phyloP scores from a whole-genome alignment of 2,329 filamentous ascomycete species.

The Macrophomina pseudophaseolina region DNA sequence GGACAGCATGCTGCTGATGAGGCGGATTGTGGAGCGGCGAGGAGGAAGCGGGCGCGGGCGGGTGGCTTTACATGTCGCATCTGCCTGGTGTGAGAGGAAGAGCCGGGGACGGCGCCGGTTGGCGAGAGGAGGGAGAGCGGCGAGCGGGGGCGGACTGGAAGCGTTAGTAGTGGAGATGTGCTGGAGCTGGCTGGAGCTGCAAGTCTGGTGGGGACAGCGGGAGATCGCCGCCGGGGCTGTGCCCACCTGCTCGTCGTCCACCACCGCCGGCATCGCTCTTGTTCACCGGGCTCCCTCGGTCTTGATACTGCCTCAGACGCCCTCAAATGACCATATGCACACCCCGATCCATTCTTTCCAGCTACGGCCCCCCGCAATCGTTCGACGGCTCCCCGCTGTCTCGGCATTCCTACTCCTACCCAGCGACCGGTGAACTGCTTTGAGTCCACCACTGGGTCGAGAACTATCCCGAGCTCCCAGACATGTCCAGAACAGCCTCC shows the following conservation, averaged over 20 bases:
- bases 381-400: no score
- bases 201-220: conserved; percentile 13
- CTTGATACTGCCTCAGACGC: no score
- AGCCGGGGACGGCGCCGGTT: conserved; percentile 2
- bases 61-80: conserved; percentile 24
- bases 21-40: neutral
- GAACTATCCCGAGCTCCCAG: no score
- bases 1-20: conserved; percentile 18
- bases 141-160: conserved; percentile 10
- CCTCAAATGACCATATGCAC: no score
- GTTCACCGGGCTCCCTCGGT: neutral
- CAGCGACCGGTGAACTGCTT: no score
- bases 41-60: conserved; percentile 15
- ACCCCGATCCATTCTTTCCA: no score
- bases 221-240: conserved; percentile 17
- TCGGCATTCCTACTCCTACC: no score
- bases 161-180: conserved; percentile 3
- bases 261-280: neutral
- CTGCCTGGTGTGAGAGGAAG: neutral
- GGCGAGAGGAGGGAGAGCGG: neutral
- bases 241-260: neutral
- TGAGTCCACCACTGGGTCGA: no score
- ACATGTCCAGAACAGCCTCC: no score
- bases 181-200: neutral
- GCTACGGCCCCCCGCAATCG: no score